Evolutionary conservation across 345 rosid species (phyloP).

Genomic region (Citrus australasica): DNA sequence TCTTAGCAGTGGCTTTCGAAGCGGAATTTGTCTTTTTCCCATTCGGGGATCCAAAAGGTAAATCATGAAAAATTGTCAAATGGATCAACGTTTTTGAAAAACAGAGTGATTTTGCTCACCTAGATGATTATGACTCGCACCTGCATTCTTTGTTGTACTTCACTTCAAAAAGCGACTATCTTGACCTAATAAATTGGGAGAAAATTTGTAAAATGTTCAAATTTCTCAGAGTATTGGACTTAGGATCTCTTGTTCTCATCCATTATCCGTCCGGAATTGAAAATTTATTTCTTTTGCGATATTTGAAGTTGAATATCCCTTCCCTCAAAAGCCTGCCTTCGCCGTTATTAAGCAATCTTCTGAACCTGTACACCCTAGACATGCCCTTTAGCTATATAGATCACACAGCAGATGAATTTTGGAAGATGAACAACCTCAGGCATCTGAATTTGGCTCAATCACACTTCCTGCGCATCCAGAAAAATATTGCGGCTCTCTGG

Average conservation of each 20-base stretch:
- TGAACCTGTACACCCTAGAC: not conserved
- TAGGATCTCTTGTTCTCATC: not conserved
- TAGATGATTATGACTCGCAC: not conserved
- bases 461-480: not conserved
- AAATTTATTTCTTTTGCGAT: not conserved
- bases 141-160: not conserved
- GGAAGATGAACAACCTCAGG: not conserved
- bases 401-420: not conserved
- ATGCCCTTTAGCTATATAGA: not conserved
- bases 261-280: not conserved
- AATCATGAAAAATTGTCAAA: too few relatives aligned
- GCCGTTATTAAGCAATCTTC: not conserved
- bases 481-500: not conserved
- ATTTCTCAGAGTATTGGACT: not conserved
- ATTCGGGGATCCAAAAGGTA: too few relatives aligned
- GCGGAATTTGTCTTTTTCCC: too few relatives aligned
- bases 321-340: not conserved
- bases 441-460: not conserved
- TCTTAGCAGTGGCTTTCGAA: too few relatives aligned
- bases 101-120: too few relatives aligned
- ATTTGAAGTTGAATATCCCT: not conserved
- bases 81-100: too few relatives aligned
- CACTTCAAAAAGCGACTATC: not conserved
- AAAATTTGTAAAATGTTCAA: not conserved
- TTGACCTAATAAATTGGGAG: too few relatives aligned